Evolutionary conservation across 257 asterid genomes (phyloP), one percentile per base, ranked within the genome.

Genomic region (Salvia hispanica): DNA sequence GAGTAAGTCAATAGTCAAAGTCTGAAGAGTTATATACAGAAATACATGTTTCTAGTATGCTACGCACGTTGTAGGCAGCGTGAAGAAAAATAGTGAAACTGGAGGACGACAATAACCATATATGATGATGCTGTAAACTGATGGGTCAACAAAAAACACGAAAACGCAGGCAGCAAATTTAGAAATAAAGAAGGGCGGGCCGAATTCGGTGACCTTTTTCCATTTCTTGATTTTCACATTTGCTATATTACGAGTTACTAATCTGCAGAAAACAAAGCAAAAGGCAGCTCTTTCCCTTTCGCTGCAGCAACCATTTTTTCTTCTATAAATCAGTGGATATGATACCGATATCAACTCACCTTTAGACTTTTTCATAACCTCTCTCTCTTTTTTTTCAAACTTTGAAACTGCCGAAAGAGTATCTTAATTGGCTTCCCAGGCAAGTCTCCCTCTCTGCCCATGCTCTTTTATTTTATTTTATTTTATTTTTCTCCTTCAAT

Each of bases 381-480:
- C 59, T 15, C 45, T 10, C 6, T 39, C 13, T 42, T 62, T 65
- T 62, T 65, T 79, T 72, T 81, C 82, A 81, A 78, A 74, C 83
- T 59, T 84, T 68, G 86, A 82, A 75, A 78, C 73, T 61, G 77
- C 66, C 80, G 72, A 78, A 76, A 83, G 79, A 58, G 79, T 47
- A 76, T 70, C 79, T 61, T 6, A 43, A 42, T 72, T 74, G 12
- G 70, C 80, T 78, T 82, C 74, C 34, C 72, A 77, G 77, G 73
- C 40, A 80, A 80, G 85, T 68, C 60, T 65, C 36, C 34, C 33
- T 31, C 33, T 31, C 34, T 61, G 8, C 43, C 43, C 43, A 39
- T 39, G 43, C 63, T 51, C 18, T n/a, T n/a, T n/a, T n/a, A n/a
- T 67, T 12, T 60, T 0, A 52, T 15, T 33, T 47, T 21, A 21